Conservation (phyloP, 192 early-diverging fungal genomes). For the Coemansia pectinata region DNA sequence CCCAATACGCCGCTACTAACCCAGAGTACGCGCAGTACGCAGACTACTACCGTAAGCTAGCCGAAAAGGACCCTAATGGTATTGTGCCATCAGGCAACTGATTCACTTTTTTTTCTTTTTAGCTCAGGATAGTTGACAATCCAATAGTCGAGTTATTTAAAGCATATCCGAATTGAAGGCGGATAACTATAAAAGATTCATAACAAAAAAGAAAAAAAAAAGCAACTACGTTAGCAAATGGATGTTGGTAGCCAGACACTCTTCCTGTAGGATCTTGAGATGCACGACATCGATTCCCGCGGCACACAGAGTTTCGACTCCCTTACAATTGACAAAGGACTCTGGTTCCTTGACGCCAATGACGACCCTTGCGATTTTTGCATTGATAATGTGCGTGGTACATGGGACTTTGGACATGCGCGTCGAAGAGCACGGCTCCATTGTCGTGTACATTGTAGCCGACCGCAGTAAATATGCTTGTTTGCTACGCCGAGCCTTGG, state of each 20-base stretch:
- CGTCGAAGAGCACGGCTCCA: conserved; percentile 91
- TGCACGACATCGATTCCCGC: conserved; percentile 76
- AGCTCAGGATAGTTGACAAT: neutral
- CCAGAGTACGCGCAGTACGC: conserved; percentile 56
- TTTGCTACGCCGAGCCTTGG: conserved; percentile 16
- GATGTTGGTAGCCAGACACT: conserved; percentile 71
- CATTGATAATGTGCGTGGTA: conserved; percentile 70
- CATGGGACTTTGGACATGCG: conserved; percentile 77
- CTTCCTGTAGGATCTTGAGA: conserved; percentile 69
- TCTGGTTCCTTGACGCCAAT: conserved; percentile 87
- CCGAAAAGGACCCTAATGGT: conserved; percentile 51
- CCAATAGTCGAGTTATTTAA: neutral
- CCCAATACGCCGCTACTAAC: conserved; percentile 43
- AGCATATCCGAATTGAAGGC: neutral
- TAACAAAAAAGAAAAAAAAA: neutral
- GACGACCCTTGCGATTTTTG: conserved; percentile 71
- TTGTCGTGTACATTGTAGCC: conserved; percentile 88
- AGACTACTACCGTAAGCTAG: conserved; percentile 52
- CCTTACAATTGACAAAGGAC: conserved; percentile 81
- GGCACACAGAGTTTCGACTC: conserved; percentile 64
- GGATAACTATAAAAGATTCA: neutral
- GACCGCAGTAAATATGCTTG: conserved; percentile 26
- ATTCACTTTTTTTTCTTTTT: neutral
- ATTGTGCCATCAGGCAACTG: conserved; percentile 44
- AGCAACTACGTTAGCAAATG: conserved; percentile 52